A percentile compares a stretch with the other conserved stretches of the same genome.
Conservation (phyloP, 2,329 filamentous ascomycete species). For the Bertia moriformis region DNA sequence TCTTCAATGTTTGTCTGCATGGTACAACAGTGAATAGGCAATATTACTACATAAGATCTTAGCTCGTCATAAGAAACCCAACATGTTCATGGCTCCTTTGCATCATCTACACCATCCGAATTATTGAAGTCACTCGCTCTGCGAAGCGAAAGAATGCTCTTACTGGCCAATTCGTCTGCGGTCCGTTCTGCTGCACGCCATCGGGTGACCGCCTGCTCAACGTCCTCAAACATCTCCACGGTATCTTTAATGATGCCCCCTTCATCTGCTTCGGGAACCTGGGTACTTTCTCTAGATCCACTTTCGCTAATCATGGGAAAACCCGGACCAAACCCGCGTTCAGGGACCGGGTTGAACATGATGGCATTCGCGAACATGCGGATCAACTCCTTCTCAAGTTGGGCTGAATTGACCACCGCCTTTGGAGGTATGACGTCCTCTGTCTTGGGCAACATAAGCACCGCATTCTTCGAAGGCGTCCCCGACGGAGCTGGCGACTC, state of each 20-base stretch:
- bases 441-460: background rate
- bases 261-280: background rate
- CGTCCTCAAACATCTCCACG: background rate
- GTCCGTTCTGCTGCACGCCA: conserved; percentile 1
- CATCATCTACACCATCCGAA: background rate
- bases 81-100: background rate
- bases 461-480: conserved; percentile 33
- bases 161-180: background rate
- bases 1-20: no score
- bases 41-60: no score
- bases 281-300: background rate
- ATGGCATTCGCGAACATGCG: conserved; percentile 57
- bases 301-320: background rate
- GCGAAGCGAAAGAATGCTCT: background rate
- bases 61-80: no score
- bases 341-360: conserved; percentile 40
- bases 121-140: background rate
- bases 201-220: background rate
- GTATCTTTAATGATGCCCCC: conserved; percentile 1
- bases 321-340: background rate
- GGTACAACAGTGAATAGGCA: no score
- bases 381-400: conserved; percentile 52
- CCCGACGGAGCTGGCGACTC: conserved; percentile 4
- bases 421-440: conserved; percentile 26
- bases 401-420: conserved; percentile 48